These are phyloP conservation scores for Chlorella sp. DNA, from an alignment of 139 green algal genomes.

Conservation along the genomic window DNA sequence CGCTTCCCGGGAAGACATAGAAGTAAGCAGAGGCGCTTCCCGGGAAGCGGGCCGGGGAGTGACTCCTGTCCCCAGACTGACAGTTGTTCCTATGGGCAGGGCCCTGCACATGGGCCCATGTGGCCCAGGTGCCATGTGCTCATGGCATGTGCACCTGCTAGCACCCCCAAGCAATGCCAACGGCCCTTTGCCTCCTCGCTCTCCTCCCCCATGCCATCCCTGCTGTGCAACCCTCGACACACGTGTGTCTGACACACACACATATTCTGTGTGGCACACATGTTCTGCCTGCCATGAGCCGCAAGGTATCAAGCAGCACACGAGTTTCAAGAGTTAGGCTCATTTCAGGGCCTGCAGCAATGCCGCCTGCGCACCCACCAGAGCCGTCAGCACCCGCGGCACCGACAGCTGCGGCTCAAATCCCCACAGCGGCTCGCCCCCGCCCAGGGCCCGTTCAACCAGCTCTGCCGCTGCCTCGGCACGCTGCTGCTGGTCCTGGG, in stretches of 20 bases:
- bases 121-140: too few relatives aligned
- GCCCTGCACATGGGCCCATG: too few relatives aligned
- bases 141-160: too few relatives aligned
- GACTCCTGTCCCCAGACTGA: too few relatives aligned
- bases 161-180: too few relatives aligned
- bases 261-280: neutral
- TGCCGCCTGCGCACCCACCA: slow-evolving; percentile 21
- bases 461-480: neutral
- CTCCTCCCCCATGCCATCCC: too few relatives aligned
- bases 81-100: too few relatives aligned
- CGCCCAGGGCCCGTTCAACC: neutral
- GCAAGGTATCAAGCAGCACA: neutral
- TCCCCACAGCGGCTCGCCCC: slow-evolving; percentile 9
- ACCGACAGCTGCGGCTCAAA: slow-evolving; percentile 24
- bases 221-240: too few relatives aligned
- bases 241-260: neutral
- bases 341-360: neutral
- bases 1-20: too few relatives aligned
- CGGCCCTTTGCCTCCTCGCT: too few relatives aligned
- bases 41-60: too few relatives aligned
- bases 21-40: too few relatives aligned
- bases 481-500: neutral
- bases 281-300: neutral
- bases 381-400: neutral
- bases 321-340: neutral